A percentile compares a stretch with the other conserved stretches of the same genome.
These are phyloP conservation scores for Mycogone perniciosa DNA, from an alignment of 2,329 filamentous ascomycete genomes.

Conservation along the genomic window DNA sequence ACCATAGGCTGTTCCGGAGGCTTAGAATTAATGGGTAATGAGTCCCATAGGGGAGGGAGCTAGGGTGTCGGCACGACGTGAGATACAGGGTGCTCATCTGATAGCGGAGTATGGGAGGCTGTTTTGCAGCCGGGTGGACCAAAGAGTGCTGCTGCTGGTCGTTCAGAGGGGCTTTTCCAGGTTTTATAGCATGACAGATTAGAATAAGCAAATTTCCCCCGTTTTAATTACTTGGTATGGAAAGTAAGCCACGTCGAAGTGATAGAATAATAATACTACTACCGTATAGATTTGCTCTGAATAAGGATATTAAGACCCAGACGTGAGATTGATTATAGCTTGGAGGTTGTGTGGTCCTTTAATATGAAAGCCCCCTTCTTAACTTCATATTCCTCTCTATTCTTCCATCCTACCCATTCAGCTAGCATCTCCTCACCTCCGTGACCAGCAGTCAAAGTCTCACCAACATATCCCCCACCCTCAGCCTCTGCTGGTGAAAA, in stretches of 20 bases:
- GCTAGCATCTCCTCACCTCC: constrained; percentile 65
- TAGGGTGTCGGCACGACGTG: constrained; percentile 12
- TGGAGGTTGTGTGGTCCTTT: constrained; percentile 25
- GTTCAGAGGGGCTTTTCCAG: constrained; percentile 4
- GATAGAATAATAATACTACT: neutral
- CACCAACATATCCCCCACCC: constrained; percentile 58
- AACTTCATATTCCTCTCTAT: constrained; percentile 64
- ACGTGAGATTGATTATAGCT: constrained; percentile 21
- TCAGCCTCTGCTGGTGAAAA: constrained; percentile 1
- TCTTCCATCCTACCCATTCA: constrained; percentile 72
- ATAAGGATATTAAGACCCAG: neutral
- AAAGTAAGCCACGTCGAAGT: neutral
- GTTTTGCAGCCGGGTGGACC: neutral
- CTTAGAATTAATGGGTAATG: constrained; percentile 32
- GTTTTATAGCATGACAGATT: constrained; percentile 17
- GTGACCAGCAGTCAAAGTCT: constrained; percentile 55
- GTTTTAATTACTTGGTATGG: neutral
- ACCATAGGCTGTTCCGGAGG: constrained; percentile 28
- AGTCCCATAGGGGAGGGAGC: constrained; percentile 13
- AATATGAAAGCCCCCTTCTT: constrained; percentile 55
- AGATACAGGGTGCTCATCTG: constrained; percentile 8
- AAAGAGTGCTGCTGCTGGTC: constrained; percentile 1
- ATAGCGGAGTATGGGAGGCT: constrained; percentile 9
- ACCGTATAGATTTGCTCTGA: neutral
- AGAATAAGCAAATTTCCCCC: constrained; percentile 16